phyloP scores from a whole-genome alignment of 768 basidiomycete species.

The Tubosaeta sp. region DNA sequence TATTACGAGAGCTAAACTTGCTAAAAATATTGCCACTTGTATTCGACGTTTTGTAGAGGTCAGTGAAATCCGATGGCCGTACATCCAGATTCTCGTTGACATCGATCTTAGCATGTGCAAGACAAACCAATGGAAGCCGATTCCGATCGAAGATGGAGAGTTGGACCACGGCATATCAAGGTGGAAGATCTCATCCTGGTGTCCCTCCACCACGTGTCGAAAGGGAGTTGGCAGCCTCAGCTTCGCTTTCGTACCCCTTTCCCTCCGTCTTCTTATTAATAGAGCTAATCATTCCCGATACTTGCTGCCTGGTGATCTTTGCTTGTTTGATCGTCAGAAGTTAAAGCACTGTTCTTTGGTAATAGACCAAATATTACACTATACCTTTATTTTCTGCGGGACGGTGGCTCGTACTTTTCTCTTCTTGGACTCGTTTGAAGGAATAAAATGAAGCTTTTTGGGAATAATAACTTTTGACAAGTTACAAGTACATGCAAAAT shows the following conservation, averaged over 20 bases:
- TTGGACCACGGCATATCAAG: slow-evolving; percentile 54
- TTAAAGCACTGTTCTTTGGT: not conserved
- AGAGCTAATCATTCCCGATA: slow-evolving; percentile 1
- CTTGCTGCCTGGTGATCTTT: not conserved
- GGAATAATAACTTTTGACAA: too few species aligned
- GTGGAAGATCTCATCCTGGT: slow-evolving; percentile 69
- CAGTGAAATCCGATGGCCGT: slow-evolving; percentile 11
- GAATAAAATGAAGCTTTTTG: too few species aligned
- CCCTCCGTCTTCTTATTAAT: not conserved
- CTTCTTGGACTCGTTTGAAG: not conserved
- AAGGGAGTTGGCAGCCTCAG: slow-evolving; percentile 82
- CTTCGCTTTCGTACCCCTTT: slow-evolving; percentile 42
- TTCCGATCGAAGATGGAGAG: slow-evolving; percentile 55
- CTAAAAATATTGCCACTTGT: slow-evolving; percentile 77
- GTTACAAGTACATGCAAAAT: too few species aligned
- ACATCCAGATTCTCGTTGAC: slow-evolving; percentile 1
- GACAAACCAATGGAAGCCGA: slow-evolving; percentile 58
- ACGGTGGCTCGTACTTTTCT: not conserved
- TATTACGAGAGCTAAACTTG: slow-evolving; percentile 71
- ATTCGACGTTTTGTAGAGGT: slow-evolving; percentile 65
- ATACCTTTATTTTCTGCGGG: not conserved
- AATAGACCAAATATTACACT: not conserved
- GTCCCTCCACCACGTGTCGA: slow-evolving; percentile 77
- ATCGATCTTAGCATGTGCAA: slow-evolving; percentile 42
- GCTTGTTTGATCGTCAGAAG: not conserved